These are phyloP conservation scores for Stachybotrys echinatus DNA, from an alignment of 2,329 filamentous ascomycete genomes.

Conservation along the genomic window DNA sequence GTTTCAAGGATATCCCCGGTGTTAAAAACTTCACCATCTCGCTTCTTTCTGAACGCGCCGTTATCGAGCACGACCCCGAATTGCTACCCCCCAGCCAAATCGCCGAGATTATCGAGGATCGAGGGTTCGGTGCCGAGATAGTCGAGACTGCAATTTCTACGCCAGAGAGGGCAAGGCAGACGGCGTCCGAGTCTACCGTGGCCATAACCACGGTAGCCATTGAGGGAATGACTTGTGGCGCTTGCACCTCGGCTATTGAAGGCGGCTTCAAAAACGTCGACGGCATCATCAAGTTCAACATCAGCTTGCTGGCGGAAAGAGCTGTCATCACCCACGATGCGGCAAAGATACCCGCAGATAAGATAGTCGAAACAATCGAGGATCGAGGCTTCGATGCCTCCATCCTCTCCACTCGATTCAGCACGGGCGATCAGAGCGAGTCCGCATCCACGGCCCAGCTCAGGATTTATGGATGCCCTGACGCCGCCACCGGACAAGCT, in stretches of 20 bases:
- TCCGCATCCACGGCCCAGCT: conserved; percentile 63
- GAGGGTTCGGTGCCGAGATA: conserved; percentile 76
- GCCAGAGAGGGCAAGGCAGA: conserved; percentile 9
- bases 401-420: conserved; percentile 70
- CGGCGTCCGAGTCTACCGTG: conserved; percentile 34
- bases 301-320: conserved; percentile 87
- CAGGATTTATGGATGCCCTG: conserved; percentile 75
- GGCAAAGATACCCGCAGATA: conserved; percentile 61
- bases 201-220: conserved; percentile 81
- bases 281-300: conserved; percentile 85
- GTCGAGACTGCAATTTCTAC: conserved; percentile 60
- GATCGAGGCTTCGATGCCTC: conserved; percentile 84
- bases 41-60: conserved; percentile 76
- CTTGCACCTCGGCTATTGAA: conserved; percentile 90
- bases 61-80: conserved; percentile 70
- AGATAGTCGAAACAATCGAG: conserved; percentile 79
- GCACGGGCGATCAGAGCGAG: conserved; percentile 48
- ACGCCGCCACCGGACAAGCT: conserved; percentile 64
- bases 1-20: conserved; percentile 69
- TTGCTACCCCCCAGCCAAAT: conserved; percentile 49
- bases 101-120: conserved; percentile 57
- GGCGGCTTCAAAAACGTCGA: conserved; percentile 71
- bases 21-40: conserved; percentile 77
- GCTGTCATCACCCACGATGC: conserved; percentile 84
- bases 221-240: conserved; percentile 96